These are phyloP conservation scores for Schizosaccharomyces octosporus DNA, from an alignment of 805 yeast species.

Conservation along the genomic window DNA sequence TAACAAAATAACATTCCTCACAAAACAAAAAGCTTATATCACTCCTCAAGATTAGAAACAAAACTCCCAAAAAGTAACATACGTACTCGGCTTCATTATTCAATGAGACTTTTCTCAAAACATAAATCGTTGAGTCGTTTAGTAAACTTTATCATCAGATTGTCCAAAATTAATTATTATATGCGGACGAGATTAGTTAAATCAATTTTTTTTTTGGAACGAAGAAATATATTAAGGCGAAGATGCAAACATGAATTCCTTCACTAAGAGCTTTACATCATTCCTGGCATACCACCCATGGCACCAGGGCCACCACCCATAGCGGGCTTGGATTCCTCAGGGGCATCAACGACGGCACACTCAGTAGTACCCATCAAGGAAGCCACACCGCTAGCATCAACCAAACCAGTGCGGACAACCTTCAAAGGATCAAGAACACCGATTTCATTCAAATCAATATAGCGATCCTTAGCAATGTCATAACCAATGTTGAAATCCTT, in stretches of 20 bases:
- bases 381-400: conserved; percentile 94
- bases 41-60: no score
- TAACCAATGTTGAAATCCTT: conserved; percentile 70
- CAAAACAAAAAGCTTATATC: background rate
- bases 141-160: background rate
- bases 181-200: background rate
- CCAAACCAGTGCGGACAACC: conserved; percentile 86
- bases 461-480: conserved; percentile 79
- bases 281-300: conserved; percentile 37
- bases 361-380: conserved; percentile 92
- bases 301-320: conserved; percentile 33
- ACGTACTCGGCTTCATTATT: no score
- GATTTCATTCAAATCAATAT: conserved; percentile 82
- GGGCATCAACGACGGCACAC: conserved; percentile 91
- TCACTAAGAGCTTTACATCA: conserved; percentile 12
- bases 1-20: background rate
- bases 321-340: conserved; percentile 34
- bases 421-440: conserved; percentile 98
- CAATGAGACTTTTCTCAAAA: background rate
- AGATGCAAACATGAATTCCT: background rate
- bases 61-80: no score
- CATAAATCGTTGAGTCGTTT: background rate
- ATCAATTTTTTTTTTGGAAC: no score
- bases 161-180: background rate
- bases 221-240: background rate